phyloP scores from a whole-genome alignment of 73 alveolate species.

The Urostyla sp. region DNA sequence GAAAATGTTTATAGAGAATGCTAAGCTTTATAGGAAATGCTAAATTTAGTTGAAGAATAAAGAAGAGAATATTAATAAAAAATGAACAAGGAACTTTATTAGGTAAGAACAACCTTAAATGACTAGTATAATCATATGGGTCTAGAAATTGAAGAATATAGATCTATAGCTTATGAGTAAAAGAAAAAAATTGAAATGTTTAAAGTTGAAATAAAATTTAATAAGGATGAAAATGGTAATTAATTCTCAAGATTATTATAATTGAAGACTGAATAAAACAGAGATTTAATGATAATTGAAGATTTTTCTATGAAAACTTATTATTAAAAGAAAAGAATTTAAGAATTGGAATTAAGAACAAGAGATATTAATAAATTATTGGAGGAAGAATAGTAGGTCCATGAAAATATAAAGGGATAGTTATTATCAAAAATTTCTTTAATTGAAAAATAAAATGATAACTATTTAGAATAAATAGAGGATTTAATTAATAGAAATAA shows the following conservation, averaged over 20 bases:
- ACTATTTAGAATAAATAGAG: neutral
- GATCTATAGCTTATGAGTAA: too few species aligned
- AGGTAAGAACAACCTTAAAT: too few species aligned
- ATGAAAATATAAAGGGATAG: neutral
- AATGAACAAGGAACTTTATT: too few species aligned
- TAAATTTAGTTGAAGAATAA: neutral
- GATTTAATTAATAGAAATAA: neutral
- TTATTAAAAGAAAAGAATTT: neutral
- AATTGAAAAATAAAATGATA: neutral
- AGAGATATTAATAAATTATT: neutral
- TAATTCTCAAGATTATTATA: too few species aligned
- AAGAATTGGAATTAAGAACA: neutral
- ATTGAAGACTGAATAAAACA: neutral
- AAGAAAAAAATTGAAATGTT: too few species aligned
- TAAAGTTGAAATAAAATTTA: too few species aligned
- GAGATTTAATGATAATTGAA: slow-evolving; percentile 2
- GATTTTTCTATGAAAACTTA: too few species aligned
- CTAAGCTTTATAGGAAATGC: neutral
- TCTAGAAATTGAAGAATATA: too few species aligned
- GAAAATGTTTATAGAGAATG: slow-evolving; percentile 23
- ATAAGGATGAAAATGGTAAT: too few species aligned
- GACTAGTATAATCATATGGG: too few species aligned
- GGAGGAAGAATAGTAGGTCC: neutral
- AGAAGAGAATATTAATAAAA: slow-evolving; percentile 9
- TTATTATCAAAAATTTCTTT: neutral